phyloP scores from a whole-genome alignment of 2,329 filamentous ascomycete genomes.

The Parasarocladium wereldwijsianum region DNA sequence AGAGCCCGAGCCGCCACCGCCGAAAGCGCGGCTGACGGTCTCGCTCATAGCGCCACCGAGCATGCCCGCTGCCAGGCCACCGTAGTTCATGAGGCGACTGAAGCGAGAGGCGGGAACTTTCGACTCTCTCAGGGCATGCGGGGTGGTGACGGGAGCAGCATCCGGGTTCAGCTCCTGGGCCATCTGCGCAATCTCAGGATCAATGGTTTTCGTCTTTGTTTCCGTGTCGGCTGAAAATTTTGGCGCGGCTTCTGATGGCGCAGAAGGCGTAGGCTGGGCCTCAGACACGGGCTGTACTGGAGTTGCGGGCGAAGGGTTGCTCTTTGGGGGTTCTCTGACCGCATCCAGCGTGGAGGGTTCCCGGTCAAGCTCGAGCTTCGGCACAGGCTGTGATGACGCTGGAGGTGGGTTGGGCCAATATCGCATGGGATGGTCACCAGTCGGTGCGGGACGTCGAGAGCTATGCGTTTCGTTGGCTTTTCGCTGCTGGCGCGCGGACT shows the following conservation, averaged over 20 bases:
- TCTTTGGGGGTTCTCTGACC: too few relatives aligned
- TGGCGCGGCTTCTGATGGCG: not conserved
- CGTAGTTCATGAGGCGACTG: constrained; percentile 86
- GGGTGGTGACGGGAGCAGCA: constrained; percentile 9
- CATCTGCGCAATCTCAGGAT: constrained; percentile 10
- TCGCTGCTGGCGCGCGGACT: constrained; percentile 17
- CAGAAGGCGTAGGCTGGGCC: not conserved
- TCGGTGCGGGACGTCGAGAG: constrained; percentile 7
- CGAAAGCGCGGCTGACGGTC: constrained; percentile 64
- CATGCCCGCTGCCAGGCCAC: constrained; percentile 88
- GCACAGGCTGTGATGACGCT: not conserved
- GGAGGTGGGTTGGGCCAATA: constrained; percentile 4
- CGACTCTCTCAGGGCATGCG: constrained; percentile 71
- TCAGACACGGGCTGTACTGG: not conserved
- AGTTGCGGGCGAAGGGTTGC: not conserved
- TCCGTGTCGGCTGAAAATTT: not conserved
- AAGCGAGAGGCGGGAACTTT: constrained; percentile 78
- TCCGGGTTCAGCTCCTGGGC: constrained; percentile 13
- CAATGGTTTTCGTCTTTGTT: constrained; percentile 6
- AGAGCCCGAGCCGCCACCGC: constrained; percentile 53
- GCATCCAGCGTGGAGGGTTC: constrained; percentile 3
- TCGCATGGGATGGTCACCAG: constrained; percentile 22
- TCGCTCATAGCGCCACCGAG: constrained; percentile 83
- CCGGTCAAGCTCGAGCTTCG: not conserved
- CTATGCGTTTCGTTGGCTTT: constrained; percentile 4